Conservation (phyloP, 495 filamentous ascomycete genomes). For the Clavariopsis aquatica region DNA sequence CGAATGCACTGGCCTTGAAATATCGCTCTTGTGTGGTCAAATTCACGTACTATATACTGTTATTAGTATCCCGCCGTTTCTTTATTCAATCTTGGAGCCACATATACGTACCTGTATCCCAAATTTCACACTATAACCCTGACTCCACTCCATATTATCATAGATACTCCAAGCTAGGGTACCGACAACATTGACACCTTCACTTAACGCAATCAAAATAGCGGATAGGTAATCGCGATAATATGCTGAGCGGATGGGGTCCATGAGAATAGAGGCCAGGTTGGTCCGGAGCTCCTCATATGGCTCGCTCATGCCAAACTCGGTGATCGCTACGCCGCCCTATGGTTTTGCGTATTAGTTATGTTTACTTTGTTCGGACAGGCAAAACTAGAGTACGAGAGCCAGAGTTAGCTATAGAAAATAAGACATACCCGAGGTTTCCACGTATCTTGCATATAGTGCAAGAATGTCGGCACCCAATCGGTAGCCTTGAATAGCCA, state of each 20-base stretch:
- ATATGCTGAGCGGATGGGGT: slow-evolving; percentile 40
- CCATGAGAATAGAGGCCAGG: slow-evolving; percentile 37
- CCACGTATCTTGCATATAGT: slow-evolving; percentile 44
- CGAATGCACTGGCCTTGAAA: slow-evolving; percentile 45
- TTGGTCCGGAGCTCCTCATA: slow-evolving; percentile 28
- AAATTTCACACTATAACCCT: slow-evolving; percentile 25
- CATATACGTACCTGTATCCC: slow-evolving; percentile 22
- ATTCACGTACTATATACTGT: slow-evolving; percentile 43
- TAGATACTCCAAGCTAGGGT: slow-evolving; percentile 41
- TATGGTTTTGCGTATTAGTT: neutral
- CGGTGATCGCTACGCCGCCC: slow-evolving; percentile 29
- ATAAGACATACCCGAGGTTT: slow-evolving; percentile 24
- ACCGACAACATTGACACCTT: slow-evolving; percentile 43
- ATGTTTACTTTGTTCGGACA: neutral
- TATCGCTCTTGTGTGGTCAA: slow-evolving; percentile 42
- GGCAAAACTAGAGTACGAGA: neutral
- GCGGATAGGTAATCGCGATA: slow-evolving; percentile 41
- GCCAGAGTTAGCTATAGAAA: neutral
- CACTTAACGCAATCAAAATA: slow-evolving; percentile 41
- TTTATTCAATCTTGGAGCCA: neutral
- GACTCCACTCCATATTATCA: slow-evolving; percentile 42
- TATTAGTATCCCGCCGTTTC: neutral
- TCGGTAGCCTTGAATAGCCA: slow-evolving; percentile 44
- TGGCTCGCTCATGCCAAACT: slow-evolving; percentile 44
- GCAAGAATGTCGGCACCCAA: slow-evolving; percentile 41